Base-by-base conservation (phyloP, 2,329 filamentous ascomycete genomes). In the Stachybotrys chartarum region DNA sequence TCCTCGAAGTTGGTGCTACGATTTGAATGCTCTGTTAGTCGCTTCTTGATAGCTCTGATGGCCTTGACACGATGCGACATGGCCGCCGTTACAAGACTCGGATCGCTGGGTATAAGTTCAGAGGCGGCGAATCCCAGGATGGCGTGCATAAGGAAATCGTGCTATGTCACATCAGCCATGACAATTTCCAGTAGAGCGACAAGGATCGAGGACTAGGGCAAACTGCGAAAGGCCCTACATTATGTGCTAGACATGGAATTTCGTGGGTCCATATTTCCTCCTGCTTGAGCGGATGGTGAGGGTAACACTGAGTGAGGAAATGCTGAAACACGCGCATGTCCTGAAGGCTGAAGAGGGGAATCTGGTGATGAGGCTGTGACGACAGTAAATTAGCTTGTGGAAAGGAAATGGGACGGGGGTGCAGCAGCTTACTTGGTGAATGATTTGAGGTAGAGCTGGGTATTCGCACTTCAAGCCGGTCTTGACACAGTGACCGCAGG, bases 281-380 rank as follows among this genome's bases (percentile, higher is more conserved):
- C 58, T 85, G 84, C 46, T 83, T 84, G 17, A 87, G 70, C 0
- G 86, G 85, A 30, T 87, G 76, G 66, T 84, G 80, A 3, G 85
- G 86, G 62, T 83, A 83, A 60, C 82, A 85, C 42, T 77, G 74
- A 31, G 80, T 70, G 16, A 87, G 69, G 60, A 87, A 87, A 66
- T 87, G 83, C 65, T 87, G 84, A 61, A 87, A 87, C 65, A 87
- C 79, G 44, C 83, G 79, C 84, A 88, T 86, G 61, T 87, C 85
- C 52, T 82, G 78, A 55, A 84, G 62, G 53, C 75, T 83, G 64
- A 85, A 85, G 0, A 84, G 67, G 3, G 79, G 81, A n/a, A 82
- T 75, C 59, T 81, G 80, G 59, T 78, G 71, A 58, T 79, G 77
- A n/a, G 80, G 80, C 78, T 83, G 59, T 12, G 14, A 17, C 14